Evolutionary conservation across 2,329 filamentous ascomycete genomes (phyloP), one percentile per base, ranked within the genome.

Genomic region (Xylaria arbuscula): DNA sequence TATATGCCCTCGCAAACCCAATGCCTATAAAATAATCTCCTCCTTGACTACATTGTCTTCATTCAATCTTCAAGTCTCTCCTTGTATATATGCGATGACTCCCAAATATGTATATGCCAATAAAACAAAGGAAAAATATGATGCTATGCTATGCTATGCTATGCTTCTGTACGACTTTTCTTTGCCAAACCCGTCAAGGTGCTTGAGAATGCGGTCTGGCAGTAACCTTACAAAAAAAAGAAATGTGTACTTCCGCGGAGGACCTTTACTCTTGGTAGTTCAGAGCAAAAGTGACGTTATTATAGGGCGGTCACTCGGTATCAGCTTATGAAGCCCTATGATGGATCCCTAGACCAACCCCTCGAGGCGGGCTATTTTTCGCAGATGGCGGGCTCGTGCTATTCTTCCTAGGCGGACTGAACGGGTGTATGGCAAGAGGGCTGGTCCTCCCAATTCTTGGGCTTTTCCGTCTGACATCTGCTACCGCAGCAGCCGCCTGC

Each of bases 321-420:
- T 9, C n/a, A 38, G 9, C 32, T 68, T 51, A 68, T 1, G 61
- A 55, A 17, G 22, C 47, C n/a, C 19, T 42, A 45, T 64, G 48
- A 45, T 67, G 68, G 22, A 72, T 72, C 36, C 70, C 70, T 11
- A 72, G 65, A 13, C 70, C 70, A 32, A 71, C 47, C 13, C 24
- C 53, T 22, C 42, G 22, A 8, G 68, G 56, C 28, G 66, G 66
- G 45, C 66, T 71, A 32, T 34, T 57, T 48, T 47, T 55, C 28
- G 57, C 7, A 22, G 63, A 56, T 17, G 56, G 45, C 1, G 66
- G 62, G 32, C 65, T 69, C 40, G 28, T 22, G n/a, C 56, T 64
- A 5, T 17, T 48, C 15, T 28, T 10, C 11, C 57, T 50, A 11
- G 63, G 65, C 24, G 55, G 62, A 3, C 50, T 36, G 42, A 64